phyloP scores from a whole-genome alignment of 441 rosid species.

The Gossypium schwendimanii region DNA sequence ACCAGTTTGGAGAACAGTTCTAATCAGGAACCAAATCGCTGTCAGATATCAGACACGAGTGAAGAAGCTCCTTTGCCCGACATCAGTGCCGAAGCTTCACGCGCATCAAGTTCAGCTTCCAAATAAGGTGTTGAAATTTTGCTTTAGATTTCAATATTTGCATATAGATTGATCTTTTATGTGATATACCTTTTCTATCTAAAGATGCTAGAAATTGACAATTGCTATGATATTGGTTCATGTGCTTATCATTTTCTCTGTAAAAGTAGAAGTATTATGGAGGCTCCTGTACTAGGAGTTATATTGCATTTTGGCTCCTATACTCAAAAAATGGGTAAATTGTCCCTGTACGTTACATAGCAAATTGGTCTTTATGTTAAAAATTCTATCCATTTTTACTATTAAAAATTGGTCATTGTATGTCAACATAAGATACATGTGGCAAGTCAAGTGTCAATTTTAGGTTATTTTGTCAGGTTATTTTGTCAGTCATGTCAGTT shows the following conservation, averaged over 20 bases:
- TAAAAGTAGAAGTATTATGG: too few relatives aligned
- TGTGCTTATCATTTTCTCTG: background rate
- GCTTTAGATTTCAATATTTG: background rate
- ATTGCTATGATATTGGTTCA: background rate
- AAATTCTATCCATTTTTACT: too few relatives aligned
- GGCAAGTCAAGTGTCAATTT: too few relatives aligned
- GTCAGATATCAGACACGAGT: background rate
- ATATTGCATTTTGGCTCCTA: too few relatives aligned
- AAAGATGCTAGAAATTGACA: background rate
- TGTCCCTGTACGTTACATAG: too few relatives aligned
- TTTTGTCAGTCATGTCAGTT: too few relatives aligned
- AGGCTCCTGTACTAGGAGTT: too few relatives aligned
- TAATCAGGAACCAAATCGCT: background rate
- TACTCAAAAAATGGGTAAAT: too few relatives aligned
- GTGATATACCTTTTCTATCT: background rate
- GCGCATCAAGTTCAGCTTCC: background rate
- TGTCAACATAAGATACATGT: too few relatives aligned
- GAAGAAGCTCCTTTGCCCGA: background rate
- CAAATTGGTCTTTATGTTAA: too few relatives aligned
- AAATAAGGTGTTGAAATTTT: background rate
- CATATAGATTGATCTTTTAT: background rate
- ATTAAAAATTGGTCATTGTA: too few relatives aligned
- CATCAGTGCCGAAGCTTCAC: background rate
- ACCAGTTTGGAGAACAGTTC: slow-evolving; percentile 21
- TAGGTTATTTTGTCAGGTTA: too few relatives aligned